Evolutionary conservation across 2,329 filamentous ascomycete genomes (phyloP), one percentile per base, ranked within the genome.

Genomic region (Sporothrix mexicana): DNA sequence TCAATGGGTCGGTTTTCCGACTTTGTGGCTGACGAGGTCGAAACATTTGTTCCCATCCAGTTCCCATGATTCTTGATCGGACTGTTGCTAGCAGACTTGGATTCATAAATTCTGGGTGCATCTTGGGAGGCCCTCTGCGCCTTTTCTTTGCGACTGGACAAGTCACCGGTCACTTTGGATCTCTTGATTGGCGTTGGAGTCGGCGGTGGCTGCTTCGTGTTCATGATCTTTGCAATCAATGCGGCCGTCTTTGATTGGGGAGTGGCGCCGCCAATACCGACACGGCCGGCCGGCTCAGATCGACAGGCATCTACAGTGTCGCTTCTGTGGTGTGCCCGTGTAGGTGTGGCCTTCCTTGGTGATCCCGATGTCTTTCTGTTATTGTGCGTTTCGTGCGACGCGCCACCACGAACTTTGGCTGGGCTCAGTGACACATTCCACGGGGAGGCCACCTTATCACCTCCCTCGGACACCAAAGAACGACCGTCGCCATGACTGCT

Each of bases 191-290:
- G 67, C 7, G 69, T 8, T 43, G 71, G 43, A 13, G 57, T 17
- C 17, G 68, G 36, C 9, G 55, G 70, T 13, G 68, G 68, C 15
- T 51, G 45, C 45, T 55, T 70, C 10, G 72, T 45, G 25, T 72
- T 73, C 45, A 72, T 74, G 67, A 76, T 74, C 4, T 73, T 73
- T 15, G 75, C 72, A 62, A 76, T 75, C 45, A 76, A 10, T 0
- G 74, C 70, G 1, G 73, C 72, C 12, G 75, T 74, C 20, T 75
- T 76, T 7, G 75, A 76, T 20, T 74, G 75, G 0, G 73, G 62
- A 1, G 71, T 72, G 2, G 5, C 66, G 1, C 41, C 47, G 3
- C 69, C 73, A 8, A 72, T 41, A 9, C 69, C 70, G 4, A 69
- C 66, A 47, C 57, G 66, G 0, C 67, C 51, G 3, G 69, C 69